Base-by-base conservation (phyloP, 2,329 filamentous ascomycete species). In the Fusarium sp. region DNA sequence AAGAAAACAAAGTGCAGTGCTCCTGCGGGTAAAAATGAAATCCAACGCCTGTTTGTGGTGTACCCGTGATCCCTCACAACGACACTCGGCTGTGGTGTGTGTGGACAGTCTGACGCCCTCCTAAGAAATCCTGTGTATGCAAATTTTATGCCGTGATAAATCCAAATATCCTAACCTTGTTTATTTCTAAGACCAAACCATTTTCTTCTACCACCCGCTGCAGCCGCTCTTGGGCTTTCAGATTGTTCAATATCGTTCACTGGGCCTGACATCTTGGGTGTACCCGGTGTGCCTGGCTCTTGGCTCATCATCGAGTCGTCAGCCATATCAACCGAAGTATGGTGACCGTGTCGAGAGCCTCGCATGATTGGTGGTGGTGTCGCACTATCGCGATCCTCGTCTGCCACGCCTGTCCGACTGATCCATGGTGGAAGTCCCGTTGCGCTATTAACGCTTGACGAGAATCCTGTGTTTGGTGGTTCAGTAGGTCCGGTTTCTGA, bases 301-400 rank as follows among this genome's bases (percentile, higher is more conserved):
- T 70, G 51, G 11, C 61, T 58, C 41, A 55, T 57, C 10, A 41
- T 20, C 4, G 61, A 46, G 9, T 61, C 45, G 21, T 71, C 55
- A 4, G 43, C 59, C 27, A 64, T 11, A 18, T 75, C 75, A 2
- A 66, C 47, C 6, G 76, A 76, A 48, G 71, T 64, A 9, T 75
- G 67, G 21, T 77, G 72, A 23, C 58, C 63, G 6, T 78, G 75
- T 7, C 78, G 77, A 21, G 74, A 77, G 49, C 82, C 84, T 17
- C 85, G 80, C 78, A 83, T 75, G 49, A 88, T 88, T 3, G 86
- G 86, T 6, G 86, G 86, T 5, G 86, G 86, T 10, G 86, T 88
- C 1, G 84, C 83, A 29, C 85, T 82, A 3, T 78, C 74, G 6
- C 80, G 74, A 11, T 85, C 83, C 6, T 84, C 82, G 2, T 82